Conservation (phyloP, 2,329 filamentous ascomycete species). For the Aspergillus sp. region DNA sequence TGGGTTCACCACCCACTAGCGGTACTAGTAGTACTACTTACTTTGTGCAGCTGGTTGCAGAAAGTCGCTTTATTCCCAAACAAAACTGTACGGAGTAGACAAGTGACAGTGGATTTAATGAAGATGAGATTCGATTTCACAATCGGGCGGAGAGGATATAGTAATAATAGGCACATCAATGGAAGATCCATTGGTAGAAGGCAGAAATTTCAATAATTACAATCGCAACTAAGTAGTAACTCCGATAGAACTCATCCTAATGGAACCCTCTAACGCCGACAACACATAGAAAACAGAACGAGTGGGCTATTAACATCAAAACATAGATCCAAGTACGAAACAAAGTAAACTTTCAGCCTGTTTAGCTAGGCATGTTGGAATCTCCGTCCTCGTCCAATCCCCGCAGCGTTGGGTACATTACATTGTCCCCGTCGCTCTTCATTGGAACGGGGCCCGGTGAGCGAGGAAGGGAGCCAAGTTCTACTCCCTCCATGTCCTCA, state of each 20-base stretch:
- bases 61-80: neutral
- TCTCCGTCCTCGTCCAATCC: constrained; percentile 37
- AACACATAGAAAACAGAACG: neutral
- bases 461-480: constrained; percentile 43
- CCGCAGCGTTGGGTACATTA: constrained; percentile 35
- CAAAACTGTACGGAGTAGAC: neutral
- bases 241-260: neutral
- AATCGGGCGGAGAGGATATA: constrained; percentile 2
- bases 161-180: constrained; percentile 8
- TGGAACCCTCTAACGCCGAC: neutral
- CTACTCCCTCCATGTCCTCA: constrained; percentile 34
- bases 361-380: constrained; percentile 36
- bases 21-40: neutral
- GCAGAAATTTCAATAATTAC: neutral
- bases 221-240: neutral
- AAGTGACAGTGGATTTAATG: neutral
- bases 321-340: constrained; percentile 2
- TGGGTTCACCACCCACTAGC: too few species aligned
- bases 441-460: constrained; percentile 13
- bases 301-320: constrained; percentile 3
- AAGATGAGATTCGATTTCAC: neutral
- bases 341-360: constrained; percentile 12
- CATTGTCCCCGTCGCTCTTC: constrained; percentile 19
- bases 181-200: neutral
- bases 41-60: neutral